Percentiles rank a stretch among this genome's conserved stretches.
phyloP scores from a whole-genome alignment of 2,329 filamentous ascomycete genomes.

The Diaporthe caulivora region DNA sequence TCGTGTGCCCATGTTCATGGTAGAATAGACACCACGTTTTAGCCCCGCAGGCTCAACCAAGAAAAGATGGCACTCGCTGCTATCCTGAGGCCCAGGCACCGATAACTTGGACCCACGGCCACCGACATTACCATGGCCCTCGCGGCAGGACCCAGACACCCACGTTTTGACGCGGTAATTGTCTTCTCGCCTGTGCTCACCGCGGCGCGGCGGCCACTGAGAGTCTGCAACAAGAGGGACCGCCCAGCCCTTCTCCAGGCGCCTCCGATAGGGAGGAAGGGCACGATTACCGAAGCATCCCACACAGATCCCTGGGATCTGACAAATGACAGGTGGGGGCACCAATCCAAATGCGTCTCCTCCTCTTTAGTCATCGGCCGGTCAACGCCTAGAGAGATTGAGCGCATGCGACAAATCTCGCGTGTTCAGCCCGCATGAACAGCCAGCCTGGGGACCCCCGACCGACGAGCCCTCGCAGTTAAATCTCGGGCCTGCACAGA shows the following conservation, averaged over 20 bases:
- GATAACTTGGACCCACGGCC: not conserved
- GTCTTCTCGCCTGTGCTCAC: conserved; percentile 6
- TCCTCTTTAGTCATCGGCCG: not conserved
- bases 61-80: not conserved
- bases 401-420: conserved; percentile 24
- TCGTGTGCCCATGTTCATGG: not conserved
- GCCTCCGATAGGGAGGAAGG: conserved; percentile 1
- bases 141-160: not conserved
- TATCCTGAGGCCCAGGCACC: not conserved
- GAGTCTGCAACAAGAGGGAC: conserved; percentile 13
- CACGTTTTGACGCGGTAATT: conserved; percentile 7
- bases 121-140: not conserved
- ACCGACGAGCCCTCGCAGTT: not conserved
- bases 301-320: conserved; percentile 15
- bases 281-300: conserved; percentile 14
- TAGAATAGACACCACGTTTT: not conserved
- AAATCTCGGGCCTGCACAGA: conserved; percentile 19
- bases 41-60: not conserved
- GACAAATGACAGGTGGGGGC: conserved; percentile 27
- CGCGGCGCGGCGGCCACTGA: not conserved
- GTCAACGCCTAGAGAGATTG: conserved; percentile 8
- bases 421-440: conserved; percentile 12
- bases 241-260: not conserved
- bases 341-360: not conserved
- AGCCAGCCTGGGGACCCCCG: conserved; percentile 1